phyloP scores from a whole-genome alignment of 2,329 filamentous ascomycete species.

The Fusarium miscanthi region DNA sequence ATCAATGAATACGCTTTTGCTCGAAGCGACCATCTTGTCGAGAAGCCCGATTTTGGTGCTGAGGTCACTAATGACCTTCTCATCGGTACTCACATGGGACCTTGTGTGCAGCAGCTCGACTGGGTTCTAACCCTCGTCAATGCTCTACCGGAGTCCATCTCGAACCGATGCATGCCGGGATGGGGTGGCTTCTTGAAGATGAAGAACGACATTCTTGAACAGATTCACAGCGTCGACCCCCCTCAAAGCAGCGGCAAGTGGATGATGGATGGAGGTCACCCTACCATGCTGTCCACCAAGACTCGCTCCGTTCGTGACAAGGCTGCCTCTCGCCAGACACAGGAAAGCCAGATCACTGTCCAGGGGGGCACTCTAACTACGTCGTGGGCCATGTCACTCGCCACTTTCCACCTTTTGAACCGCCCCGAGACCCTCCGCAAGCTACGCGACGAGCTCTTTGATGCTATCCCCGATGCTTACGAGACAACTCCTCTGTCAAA shows the following conservation, averaged over 20 bases:
- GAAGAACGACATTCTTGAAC: conserved; percentile 52
- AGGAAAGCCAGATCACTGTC: conserved; percentile 54
- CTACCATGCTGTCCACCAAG: conserved; percentile 52
- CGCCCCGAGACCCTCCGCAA: conserved; percentile 46
- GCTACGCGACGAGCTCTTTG: conserved; percentile 52
- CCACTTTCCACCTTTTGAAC: conserved; percentile 51
- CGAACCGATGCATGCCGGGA: conserved; percentile 50
- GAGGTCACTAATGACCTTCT: conserved; percentile 52
- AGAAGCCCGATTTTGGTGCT: conserved; percentile 50
- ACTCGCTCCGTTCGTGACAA: conserved; percentile 51
- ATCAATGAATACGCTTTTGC: conserved; percentile 56
- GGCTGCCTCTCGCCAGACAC: conserved; percentile 48
- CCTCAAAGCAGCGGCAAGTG: conserved; percentile 50
- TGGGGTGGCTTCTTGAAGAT: conserved; percentile 54
- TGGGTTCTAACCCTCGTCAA: conserved; percentile 52
- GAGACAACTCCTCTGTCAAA: conserved; percentile 44
- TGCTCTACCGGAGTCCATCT: conserved; percentile 50
- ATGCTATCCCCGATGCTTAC: conserved; percentile 48
- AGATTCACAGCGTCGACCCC: conserved; percentile 51
- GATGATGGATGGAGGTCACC: conserved; percentile 49
- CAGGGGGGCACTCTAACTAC: conserved; percentile 56
- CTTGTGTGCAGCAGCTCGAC: conserved; percentile 51
- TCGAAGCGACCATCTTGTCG: conserved; percentile 50
- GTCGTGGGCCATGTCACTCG: conserved; percentile 50
- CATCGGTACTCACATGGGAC: conserved; percentile 53